Evolutionary conservation across 2,329 filamentous ascomycete species (phyloP).

Genomic region (Macrophomina tecta): DNA sequence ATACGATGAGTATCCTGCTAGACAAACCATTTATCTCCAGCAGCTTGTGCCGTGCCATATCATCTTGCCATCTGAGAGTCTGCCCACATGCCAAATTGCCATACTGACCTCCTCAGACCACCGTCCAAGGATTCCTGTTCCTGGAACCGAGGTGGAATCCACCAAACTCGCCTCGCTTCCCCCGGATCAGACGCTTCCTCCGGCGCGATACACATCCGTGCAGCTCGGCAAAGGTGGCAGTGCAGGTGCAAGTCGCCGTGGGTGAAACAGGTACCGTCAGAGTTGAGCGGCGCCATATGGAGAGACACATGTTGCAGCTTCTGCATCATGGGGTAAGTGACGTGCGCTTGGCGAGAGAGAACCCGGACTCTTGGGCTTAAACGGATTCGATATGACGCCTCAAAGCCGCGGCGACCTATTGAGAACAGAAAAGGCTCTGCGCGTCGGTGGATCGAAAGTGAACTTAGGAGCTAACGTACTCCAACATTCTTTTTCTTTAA

Average conservation of each 20-base stretch:
- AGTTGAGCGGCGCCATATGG: not conserved
- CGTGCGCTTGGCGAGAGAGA: too few relatives aligned
- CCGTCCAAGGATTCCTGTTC: not conserved
- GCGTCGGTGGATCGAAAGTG: not conserved
- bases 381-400: not conserved
- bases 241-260: not conserved
- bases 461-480: not conserved
- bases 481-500: too few relatives aligned
- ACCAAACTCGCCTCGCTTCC: not conserved
- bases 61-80: too few relatives aligned
- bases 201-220: not conserved
- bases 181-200: not conserved
- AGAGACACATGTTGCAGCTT: constrained; percentile 2
- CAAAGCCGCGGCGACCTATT: not conserved
- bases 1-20: too few relatives aligned
- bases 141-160: not conserved
- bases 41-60: too few relatives aligned
- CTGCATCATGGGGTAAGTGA: not conserved
- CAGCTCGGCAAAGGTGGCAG: not conserved
- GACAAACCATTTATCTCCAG: too few relatives aligned
- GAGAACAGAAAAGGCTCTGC: not conserved
- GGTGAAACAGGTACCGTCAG: constrained; percentile 2
- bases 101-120: not conserved
- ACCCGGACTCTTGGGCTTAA: not conserved
- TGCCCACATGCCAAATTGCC: too few relatives aligned